Percentiles rank a stretch among this genome's conserved stretches.
These are phyloP conservation scores for Malassezia dermatis DNA, from an alignment of 1,284 basidiomycete species.

Conservation along the genomic window DNA sequence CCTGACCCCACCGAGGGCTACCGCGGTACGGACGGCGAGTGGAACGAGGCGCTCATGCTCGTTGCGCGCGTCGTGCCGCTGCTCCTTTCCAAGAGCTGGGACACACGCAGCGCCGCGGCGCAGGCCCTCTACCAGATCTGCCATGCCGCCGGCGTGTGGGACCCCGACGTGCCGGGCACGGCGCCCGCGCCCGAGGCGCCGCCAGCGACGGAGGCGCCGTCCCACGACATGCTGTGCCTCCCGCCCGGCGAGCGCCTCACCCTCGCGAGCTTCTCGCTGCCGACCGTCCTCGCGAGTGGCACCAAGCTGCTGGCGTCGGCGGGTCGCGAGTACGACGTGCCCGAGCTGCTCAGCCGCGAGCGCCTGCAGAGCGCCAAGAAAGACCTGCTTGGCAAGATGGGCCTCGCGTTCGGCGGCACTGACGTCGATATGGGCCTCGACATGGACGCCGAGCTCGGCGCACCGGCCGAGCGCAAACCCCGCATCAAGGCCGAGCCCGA, in stretches of 20 bases:
- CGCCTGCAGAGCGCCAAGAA: constrained; percentile 68
- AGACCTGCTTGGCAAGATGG: constrained; percentile 55
- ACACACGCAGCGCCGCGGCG: constrained; percentile 73
- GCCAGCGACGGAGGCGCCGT: constrained; percentile 2
- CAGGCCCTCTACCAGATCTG: constrained; percentile 76
- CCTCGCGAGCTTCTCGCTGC: constrained; percentile 54
- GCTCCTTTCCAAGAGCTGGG: constrained; percentile 73
- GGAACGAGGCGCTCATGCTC: constrained; percentile 52
- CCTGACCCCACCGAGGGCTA: constrained; percentile 22
- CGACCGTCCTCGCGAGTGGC: constrained; percentile 63
- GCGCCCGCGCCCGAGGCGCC: constrained; percentile 7
- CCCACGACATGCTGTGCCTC: not conserved
- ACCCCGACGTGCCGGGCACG: constrained; percentile 19
- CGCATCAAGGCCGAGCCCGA: not conserved
- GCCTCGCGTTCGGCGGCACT: constrained; percentile 64
- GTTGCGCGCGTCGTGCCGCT: constrained; percentile 66
- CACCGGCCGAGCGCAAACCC: not conserved
- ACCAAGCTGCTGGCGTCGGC: constrained; percentile 72
- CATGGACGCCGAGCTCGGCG: constrained; percentile 45
- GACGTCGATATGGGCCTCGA: constrained; percentile 55
- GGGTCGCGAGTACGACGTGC: constrained; percentile 64
- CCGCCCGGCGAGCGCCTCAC: not conserved
- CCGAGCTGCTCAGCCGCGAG: constrained; percentile 48
- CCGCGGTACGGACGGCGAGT: constrained; percentile 58
- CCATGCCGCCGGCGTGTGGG: constrained; percentile 69